Evolutionary conservation across 352 stramenopile species (phyloP), one percentile per base, ranked within the genome.

Genomic region (Globisporangium iwayamae): DNA sequence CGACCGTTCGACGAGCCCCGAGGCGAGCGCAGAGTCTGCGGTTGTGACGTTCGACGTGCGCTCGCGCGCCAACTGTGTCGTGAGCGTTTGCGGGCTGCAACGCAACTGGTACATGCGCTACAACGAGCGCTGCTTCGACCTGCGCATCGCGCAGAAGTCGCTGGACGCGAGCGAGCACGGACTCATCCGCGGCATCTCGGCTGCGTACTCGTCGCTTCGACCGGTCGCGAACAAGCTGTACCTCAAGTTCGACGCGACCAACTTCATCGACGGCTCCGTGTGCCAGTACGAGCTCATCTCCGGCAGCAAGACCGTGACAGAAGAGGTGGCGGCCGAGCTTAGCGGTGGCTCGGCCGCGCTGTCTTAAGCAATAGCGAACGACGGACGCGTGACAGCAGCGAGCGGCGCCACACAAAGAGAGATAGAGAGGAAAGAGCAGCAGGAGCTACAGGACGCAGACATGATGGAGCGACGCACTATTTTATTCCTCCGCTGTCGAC

Each of bases 241-340:
- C 65, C 74, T 92, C 55, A 92, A 92, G 63, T 92, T 92, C 56
- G 83, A 92, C 69, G 68, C 76, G 45, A 79, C 72, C 32, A 92
- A 92, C 69, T 88, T 87, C 39, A 90, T 92, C 57, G 78, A 89
- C 70, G 79, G 75, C 60, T 79, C 71, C 10, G 69, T 60, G 47
- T 92, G 83, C 71, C 60, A 86, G 66, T 92, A 92, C 66, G 71
- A 89, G 67, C 79, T 92, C 59, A 65, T 90, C 16, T 75, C 73
- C 5, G 83, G 81, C 61, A 79, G 60, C 69, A 92, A 92, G 76
- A 81, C 63, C 4, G 69, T 89, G 20, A 70, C 61, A 6, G 53
- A 57, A 14, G 61, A 68, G 18, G 32, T 54, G 9, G 13, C 62
- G 9, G 13, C 59, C 6, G 48, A 55, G 1, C 20, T 34, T 8